Percentiles rank a stretch among this genome's conserved stretches.
These are phyloP conservation scores for Fonsecaea monophora DNA, from an alignment of 2,329 filamentous ascomycete genomes.

Conservation along the genomic window DNA sequence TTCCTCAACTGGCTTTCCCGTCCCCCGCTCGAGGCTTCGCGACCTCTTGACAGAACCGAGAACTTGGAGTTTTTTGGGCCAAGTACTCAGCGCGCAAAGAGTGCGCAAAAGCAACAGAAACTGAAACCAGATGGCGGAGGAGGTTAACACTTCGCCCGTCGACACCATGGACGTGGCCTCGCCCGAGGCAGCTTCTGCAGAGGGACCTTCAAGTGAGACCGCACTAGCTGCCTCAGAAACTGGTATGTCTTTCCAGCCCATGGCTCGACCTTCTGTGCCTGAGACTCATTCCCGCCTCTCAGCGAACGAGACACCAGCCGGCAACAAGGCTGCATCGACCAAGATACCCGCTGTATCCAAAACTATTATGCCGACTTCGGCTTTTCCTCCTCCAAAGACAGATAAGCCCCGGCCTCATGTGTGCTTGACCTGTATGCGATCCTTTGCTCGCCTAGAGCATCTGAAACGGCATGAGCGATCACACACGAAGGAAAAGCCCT, in stretches of 20 bases:
- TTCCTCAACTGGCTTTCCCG: neutral
- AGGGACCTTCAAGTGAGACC: slow-evolving; percentile 12
- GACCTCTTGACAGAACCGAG: neutral
- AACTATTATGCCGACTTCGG: slow-evolving; percentile 10
- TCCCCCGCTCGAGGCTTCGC: neutral
- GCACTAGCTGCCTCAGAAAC: slow-evolving; percentile 15
- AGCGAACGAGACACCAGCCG: slow-evolving; percentile 26
- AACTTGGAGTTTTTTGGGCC: neutral
- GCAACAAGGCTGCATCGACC: slow-evolving; percentile 25
- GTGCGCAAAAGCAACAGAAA: neutral
- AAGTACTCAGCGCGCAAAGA: neutral
- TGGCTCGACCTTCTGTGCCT: neutral
- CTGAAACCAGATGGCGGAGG: slow-evolving; percentile 1
- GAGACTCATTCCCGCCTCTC: slow-evolving; percentile 11
- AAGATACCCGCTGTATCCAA: slow-evolving; percentile 20
- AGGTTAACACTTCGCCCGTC: neutral
- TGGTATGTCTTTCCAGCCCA: slow-evolving; percentile 24
- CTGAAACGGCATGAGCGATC: slow-evolving; percentile 96
- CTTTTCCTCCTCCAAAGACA: slow-evolving; percentile 79
- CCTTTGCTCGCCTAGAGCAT: slow-evolving; percentile 93
- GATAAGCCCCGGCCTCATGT: slow-evolving; percentile 97
- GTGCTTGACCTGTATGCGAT: slow-evolving; percentile 87
- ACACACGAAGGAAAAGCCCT: slow-evolving; percentile 99
- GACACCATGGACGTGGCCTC: slow-evolving; percentile 19
- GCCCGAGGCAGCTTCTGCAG: slow-evolving; percentile 13